Evolutionary conservation across 2,329 filamentous ascomycete species (phyloP).

Genomic region (Alternaria tenuissima): DNA sequence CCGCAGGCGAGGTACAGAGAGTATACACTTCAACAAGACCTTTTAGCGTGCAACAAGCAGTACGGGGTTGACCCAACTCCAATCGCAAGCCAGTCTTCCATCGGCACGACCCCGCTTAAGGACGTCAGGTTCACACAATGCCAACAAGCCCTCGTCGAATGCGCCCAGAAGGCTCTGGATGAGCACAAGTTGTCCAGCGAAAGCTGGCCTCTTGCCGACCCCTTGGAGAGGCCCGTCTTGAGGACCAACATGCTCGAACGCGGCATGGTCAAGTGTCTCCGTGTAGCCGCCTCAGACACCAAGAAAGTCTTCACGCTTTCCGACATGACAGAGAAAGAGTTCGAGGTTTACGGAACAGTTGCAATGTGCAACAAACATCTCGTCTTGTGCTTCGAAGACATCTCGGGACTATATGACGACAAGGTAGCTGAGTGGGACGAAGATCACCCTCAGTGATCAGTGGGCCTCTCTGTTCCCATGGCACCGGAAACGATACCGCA

Average conservation of each 20-base stretch:
- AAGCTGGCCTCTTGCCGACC: background rate
- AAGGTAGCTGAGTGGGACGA: background rate
- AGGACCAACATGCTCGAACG: background rate
- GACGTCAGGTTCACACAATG: background rate
- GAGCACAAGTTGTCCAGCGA: background rate
- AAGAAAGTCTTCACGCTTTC: background rate
- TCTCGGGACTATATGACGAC: background rate
- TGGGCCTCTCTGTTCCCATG: background rate
- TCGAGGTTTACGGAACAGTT: background rate
- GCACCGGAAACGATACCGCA: background rate
- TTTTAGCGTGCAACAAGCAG: background rate
- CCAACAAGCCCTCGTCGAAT: background rate
- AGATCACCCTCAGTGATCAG: background rate
- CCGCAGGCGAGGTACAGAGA: background rate
- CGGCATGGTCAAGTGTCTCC: background rate
- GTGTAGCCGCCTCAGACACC: background rate
- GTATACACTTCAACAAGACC: background rate
- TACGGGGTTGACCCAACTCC: background rate
- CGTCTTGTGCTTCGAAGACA: background rate
- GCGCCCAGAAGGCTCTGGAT: background rate
- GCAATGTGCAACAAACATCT: background rate
- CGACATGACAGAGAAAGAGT: background rate
- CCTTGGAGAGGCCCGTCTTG: background rate
- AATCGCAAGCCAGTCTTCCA: background rate
- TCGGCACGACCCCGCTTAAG: background rate